Evolutionary conservation across 2,329 filamentous ascomycete species (phyloP), one percentile per base, ranked within the genome.

Genomic region (Alternaria postmessia): DNA sequence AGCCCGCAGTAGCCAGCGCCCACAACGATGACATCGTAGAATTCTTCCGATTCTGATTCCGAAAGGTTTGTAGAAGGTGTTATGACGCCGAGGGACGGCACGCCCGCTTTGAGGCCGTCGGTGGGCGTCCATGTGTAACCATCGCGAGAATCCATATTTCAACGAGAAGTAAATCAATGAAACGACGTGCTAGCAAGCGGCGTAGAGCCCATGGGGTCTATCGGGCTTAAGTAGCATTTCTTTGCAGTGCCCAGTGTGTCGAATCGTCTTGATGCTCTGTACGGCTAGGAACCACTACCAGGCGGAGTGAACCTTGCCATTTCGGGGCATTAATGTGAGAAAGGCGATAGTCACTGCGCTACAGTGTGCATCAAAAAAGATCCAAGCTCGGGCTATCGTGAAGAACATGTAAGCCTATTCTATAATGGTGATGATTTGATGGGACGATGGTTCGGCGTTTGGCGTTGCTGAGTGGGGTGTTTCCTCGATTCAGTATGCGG

Each of bases 1-100:
- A 73, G 55, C 5, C 71, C 70, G 36, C 63, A 68, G 36, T 72
- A 72, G 6, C 71, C 71, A 7, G 66, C 71, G 9, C 69, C 71
- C 16, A 74, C 60, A 14, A 74, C 56, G 2, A 74, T 44, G 5
- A 69, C 70, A 53, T 74, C 71, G 51, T 69, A 70, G 4, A 57
- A 5, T 4, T 44, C 32, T 34, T 69, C 51, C 5, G 53, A 39
- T 36, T 57, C 66, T 2, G 51, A 39, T 39, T 57, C 66, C 3
- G 49, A 32, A 14, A 72, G 38, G 32, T 73, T 72, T 0, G 54
- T 59, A 0, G 61, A 28, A 5, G 68, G 70, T 1, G 44, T 44
- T 22, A 73, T 65, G 18, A 66, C 63, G 22, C 69, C 66, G 6
- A 71, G 52, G 4, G 63, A 62, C 11, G 70, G 70, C 5, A 73